Evolutionary conservation across 257 asterid species (phyloP), one percentile per base, ranked within the genome.

Genomic region (Ligustrum vulgare): DNA sequence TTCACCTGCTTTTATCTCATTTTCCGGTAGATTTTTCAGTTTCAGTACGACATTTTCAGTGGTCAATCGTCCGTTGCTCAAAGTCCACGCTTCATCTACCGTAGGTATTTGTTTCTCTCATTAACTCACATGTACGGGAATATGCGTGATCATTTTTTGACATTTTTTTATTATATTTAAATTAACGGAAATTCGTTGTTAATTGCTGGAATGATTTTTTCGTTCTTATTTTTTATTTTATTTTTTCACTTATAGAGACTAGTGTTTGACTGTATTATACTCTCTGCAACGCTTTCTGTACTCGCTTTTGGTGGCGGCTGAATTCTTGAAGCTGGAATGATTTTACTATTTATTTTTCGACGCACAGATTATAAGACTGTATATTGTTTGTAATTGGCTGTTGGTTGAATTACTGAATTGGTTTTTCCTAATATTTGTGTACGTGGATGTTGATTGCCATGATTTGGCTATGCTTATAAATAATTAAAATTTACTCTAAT

Each of bases 1-100:
- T 76, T 70, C 69, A 49, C 58, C 81, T 3, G 2, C 82, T 23
- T 72, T 82, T 70, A 70, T 75, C 31, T 69, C 88, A 10, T 71
- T 80, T 62, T 63, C 88, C 68, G 45, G 72, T 37, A 79, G 68
- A 76, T 78, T 78, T 43, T 41, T 10, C 41, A 73, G 73, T 41
- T 12, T 35, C 2, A 66, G 86, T 70, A 23, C 85, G 73, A 70
- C 82, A 81, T 72, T 78, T 31, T 33, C 89, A 12, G 74, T 80
- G 79, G 75, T 69, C 71, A 64, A 70, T 65, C 72, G 82, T 67
- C 13, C 77, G 72, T 54, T 80, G 22, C 22, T 80, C 45, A 80
- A 51, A 73, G 79, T 80, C 78, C 62, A 25, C 64, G 83, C 85
- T 70, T 78, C 80, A 35, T 75, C 86, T 58, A 60, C 86, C 82